Percentiles rank a stretch among this genome's conserved stretches.
Conservation (phyloP, 1,284 basidiomycete genomes). For the Moniliophthora roreri region DNA sequence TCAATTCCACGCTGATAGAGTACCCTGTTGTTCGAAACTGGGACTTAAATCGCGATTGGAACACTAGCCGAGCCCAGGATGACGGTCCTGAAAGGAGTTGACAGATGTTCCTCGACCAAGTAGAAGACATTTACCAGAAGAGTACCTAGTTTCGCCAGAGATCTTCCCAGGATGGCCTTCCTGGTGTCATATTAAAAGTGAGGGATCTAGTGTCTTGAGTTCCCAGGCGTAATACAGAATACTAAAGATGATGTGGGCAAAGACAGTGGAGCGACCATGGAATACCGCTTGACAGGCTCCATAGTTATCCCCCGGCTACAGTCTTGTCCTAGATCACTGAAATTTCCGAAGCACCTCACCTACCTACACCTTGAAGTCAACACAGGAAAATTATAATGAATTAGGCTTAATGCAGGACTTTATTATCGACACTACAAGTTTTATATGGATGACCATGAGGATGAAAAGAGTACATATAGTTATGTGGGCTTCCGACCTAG, state of each 20-base stretch:
- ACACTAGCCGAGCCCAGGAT: not conserved
- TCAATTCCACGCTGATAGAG: constrained; percentile 42
- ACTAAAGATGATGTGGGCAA: constrained; percentile 52
- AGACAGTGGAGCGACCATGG: constrained; percentile 53
- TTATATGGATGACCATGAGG: no score
- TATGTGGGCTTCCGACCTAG: no score
- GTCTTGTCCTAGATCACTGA: constrained; percentile 44
- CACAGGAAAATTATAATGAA: no score
- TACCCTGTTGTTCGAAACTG: constrained; percentile 38
- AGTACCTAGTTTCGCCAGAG: constrained; percentile 52
- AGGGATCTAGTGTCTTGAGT: constrained; percentile 38
- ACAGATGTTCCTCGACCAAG: not conserved
- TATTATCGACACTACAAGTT: no score
- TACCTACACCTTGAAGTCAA: no score
- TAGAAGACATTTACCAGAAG: constrained; percentile 29
- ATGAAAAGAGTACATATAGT: no score
- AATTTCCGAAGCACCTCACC: no score
- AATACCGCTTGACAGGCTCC: constrained; percentile 44
- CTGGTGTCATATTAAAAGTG: constrained; percentile 35
- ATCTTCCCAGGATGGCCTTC: constrained; percentile 45
- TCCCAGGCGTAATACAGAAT: constrained; percentile 43
- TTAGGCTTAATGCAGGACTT: no score
- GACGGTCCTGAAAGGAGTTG: not conserved
- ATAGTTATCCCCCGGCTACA: constrained; percentile 44
- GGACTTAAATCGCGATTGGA: constrained; percentile 46